phyloP scores from a whole-genome alignment of 129 eudicot genomes.

The Logfia minima region DNA sequence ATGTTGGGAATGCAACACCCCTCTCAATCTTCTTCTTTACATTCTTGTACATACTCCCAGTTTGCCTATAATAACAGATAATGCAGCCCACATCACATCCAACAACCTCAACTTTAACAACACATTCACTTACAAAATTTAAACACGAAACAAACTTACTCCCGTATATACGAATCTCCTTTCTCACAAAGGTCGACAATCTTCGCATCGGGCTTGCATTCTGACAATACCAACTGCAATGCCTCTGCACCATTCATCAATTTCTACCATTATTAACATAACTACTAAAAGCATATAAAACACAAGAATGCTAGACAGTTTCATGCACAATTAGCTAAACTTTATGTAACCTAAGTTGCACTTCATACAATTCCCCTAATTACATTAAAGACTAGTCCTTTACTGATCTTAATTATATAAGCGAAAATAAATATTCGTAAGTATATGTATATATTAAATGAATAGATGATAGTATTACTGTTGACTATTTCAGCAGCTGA shows the following conservation, averaged over 20 bases:
- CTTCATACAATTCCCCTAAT: background rate
- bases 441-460: background rate
- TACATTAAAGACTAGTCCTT: background rate
- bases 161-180: slow-evolving; percentile 68
- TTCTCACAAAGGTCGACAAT: slow-evolving; percentile 87
- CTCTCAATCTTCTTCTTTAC: slow-evolving; percentile 87
- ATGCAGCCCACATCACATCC: background rate
- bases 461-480: slow-evolving; percentile 37
- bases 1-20: slow-evolving; percentile 97
- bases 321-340: background rate
- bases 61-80: slow-evolving; percentile 47
- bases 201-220: slow-evolving; percentile 79
- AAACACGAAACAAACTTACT: slow-evolving; percentile 36
- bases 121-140: background rate
- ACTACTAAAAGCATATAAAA: background rate
- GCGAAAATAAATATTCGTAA: no score
- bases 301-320: background rate
- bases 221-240: slow-evolving; percentile 74
- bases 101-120: background rate
- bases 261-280: no score
- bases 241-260: slow-evolving; percentile 54
- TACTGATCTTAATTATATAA: no score
- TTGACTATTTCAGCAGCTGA: slow-evolving; percentile 87
- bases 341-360: background rate
- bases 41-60: slow-evolving; percentile 84